phyloP scores from a whole-genome alignment of 805 yeast species.

The Candida takata region DNA sequence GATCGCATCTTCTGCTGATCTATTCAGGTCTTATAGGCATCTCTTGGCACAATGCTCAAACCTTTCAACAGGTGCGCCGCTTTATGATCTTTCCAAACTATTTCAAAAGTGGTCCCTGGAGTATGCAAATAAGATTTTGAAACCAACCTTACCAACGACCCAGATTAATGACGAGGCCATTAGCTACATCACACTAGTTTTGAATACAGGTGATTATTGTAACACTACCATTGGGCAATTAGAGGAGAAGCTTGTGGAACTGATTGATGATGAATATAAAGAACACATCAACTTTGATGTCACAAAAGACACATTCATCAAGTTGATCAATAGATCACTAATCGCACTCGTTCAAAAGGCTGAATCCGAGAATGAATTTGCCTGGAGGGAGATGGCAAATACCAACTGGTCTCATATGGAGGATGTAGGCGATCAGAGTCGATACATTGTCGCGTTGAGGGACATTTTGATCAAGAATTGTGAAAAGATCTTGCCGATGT shows the following conservation, averaged over 20 bases:
- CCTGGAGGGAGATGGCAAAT: constrained; percentile 80
- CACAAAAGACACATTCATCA: constrained; percentile 50
- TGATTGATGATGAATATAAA: constrained; percentile 35
- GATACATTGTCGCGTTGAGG: constrained; percentile 57
- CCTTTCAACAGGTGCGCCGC: constrained; percentile 37
- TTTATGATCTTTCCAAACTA: constrained; percentile 41
- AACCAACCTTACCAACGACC: constrained; percentile 33
- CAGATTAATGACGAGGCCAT: constrained; percentile 50
- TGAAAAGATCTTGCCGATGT: constrained; percentile 42
- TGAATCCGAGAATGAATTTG: constrained; percentile 51
- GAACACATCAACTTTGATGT: constrained; percentile 44
- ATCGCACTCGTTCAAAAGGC: constrained; percentile 50
- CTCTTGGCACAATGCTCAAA: constrained; percentile 63
- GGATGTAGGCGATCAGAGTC: constrained; percentile 64
- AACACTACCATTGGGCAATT: constrained; percentile 71
- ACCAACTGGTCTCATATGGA: constrained; percentile 65
- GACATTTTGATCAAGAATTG: constrained; percentile 39
- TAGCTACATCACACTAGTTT: constrained; percentile 57
- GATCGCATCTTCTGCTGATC: constrained; percentile 78
- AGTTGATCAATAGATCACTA: constrained; percentile 51
- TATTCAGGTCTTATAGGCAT: constrained; percentile 72
- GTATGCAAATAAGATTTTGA: constrained; percentile 46
- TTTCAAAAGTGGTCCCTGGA: constrained; percentile 61
- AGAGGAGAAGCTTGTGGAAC: constrained; percentile 47
- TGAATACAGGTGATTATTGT: constrained; percentile 89